Conservation (phyloP, 2,329 filamentous ascomycete genomes). For the Fusarium stilboides region DNA sequence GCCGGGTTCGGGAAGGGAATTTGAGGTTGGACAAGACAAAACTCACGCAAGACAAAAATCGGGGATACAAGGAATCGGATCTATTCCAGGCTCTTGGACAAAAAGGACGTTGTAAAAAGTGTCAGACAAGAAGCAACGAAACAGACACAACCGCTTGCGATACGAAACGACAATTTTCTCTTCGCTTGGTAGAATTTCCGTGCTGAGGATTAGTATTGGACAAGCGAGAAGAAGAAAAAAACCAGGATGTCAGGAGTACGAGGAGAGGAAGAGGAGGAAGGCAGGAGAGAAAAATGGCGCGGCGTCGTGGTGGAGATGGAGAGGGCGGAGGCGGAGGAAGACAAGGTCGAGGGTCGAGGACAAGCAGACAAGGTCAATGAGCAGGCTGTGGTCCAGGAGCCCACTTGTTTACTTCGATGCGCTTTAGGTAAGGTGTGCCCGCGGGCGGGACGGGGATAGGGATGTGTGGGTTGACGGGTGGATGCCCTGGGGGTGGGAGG, state of each 20-base stretch:
- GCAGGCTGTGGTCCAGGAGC: slow-evolving; percentile 25
- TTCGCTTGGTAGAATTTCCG: slow-evolving; percentile 11
- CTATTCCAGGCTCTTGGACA: slow-evolving; percentile 50
- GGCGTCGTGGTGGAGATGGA: slow-evolving; percentile 34
- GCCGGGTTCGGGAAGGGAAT: slow-evolving; percentile 26
- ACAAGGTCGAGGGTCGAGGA: slow-evolving; percentile 9
- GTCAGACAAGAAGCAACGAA: slow-evolving; percentile 38
- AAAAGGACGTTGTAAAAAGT: slow-evolving; percentile 41
- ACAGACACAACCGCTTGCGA: slow-evolving; percentile 26
- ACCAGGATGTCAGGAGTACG: slow-evolving; percentile 41
- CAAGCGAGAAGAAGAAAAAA: slow-evolving; percentile 22
- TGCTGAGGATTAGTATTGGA: slow-evolving; percentile 33
- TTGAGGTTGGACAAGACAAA: slow-evolving; percentile 39
- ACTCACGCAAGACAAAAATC: slow-evolving; percentile 47
- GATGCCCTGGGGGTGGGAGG: slow-evolving; percentile 7
- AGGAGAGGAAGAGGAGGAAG: slow-evolving; percentile 33
- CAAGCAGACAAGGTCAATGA: slow-evolving; percentile 24
- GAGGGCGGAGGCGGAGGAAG: slow-evolving; percentile 33
- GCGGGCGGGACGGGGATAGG: slow-evolving; percentile 43
- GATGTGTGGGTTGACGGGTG: slow-evolving; percentile 40
- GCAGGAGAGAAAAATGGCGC: slow-evolving; percentile 34
- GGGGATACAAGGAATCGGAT: slow-evolving; percentile 43
- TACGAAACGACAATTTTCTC: slow-evolving; percentile 31
- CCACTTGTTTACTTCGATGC: slow-evolving; percentile 47
- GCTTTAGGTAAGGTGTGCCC: slow-evolving; percentile 46